A percentile compares a stretch with the other conserved stretches of the same genome.
These are phyloP conservation scores for Zea mays DNA, from an alignment of 176 grass and related monocot genomes.

Conservation along the genomic window Zm-B73-REFERENCE-NAM-5.0 NC_050102.1:170358001-170358500, in stretches of 20 bases:
- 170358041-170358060: conserved; percentile 97
- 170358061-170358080: conserved; percentile 72
- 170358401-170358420: conserved; percentile 72
- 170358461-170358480: conserved; percentile 56
- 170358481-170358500: conserved; percentile 49
- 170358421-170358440: conserved; percentile 68
- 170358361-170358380: conserved; percentile 73
- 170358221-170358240: conserved; percentile 74
- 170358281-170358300: conserved; percentile 87
- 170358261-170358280: conserved; percentile 81
- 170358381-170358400: conserved; percentile 71
- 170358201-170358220: conserved; percentile 79
- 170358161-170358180: conserved; percentile 94
- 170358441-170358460: conserved; percentile 64
- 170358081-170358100: conserved; percentile 86
- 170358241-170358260: conserved; percentile 95
- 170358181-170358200: conserved; percentile 93
- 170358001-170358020: conserved; percentile 89
- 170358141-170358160: conserved; percentile 92
- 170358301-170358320: conserved; percentile 68
- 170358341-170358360: conserved; percentile 87
- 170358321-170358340: conserved; percentile 64
- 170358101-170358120: conserved; percentile 91
- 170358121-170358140: conserved; percentile 75
- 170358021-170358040: conserved; percentile 70